phyloP scores from a whole-genome alignment of 495 filamentous ascomycete species.

The Lentithecium fluviatile region DNA sequence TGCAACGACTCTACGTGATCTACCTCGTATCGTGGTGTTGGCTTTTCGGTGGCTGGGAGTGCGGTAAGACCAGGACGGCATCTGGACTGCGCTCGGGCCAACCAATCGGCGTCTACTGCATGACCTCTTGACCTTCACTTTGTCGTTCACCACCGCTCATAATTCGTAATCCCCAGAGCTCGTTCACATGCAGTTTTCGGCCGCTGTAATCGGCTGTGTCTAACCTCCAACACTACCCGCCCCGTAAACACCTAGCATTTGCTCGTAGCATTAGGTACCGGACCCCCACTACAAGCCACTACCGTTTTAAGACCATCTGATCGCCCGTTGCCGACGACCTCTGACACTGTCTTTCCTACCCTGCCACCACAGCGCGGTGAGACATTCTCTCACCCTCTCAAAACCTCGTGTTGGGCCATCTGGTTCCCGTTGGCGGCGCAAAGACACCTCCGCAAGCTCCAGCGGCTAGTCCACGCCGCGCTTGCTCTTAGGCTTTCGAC shows the following conservation, averaged over 20 bases:
- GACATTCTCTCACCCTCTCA: neutral
- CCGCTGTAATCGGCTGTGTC: neutral
- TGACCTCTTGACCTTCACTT: too few species aligned
- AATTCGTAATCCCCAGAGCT: too few species aligned
- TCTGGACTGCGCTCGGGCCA: too few species aligned
- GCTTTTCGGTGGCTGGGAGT: too few species aligned
- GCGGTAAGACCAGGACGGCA: too few species aligned
- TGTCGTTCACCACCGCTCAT: too few species aligned
- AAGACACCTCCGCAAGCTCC: neutral
- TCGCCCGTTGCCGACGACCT: constrained; percentile 8
- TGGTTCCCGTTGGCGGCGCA: too few species aligned
- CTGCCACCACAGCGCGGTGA: constrained; percentile 9
- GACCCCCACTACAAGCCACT: constrained; percentile 17
- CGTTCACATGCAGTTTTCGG: neutral
- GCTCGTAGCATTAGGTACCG: neutral
- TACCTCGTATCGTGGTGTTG: too few species aligned
- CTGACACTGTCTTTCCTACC: constrained; percentile 7
- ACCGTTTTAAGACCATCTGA: constrained; percentile 26
- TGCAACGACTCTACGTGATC: too few species aligned
- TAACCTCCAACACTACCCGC: neutral
- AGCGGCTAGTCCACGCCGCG: neutral
- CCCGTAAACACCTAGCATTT: constrained; percentile 2
- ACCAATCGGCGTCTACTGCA: too few species aligned
- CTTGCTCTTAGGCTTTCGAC: neutral
- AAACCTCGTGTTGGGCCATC: too few species aligned